A percentile compares a stretch with the other conserved stretches of the same genome.
These are phyloP conservation scores for Tricholoma matsutake DNA, from an alignment of 768 basidiomycete genomes.

Conservation along the genomic window DNA sequence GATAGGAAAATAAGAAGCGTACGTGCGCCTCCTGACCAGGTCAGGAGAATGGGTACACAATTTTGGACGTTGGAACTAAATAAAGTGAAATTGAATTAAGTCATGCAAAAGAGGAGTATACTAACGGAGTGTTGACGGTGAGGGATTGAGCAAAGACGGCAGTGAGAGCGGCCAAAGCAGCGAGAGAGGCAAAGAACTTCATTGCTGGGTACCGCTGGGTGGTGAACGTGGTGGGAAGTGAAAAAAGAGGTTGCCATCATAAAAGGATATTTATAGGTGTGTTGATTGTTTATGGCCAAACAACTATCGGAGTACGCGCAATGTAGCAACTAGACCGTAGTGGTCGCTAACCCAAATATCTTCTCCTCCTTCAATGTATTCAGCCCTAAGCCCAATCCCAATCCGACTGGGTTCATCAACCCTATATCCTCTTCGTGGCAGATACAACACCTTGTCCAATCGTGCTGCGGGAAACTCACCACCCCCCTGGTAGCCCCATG, in stretches of 20 bases:
- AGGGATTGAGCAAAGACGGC: constrained; percentile 41
- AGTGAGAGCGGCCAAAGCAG: constrained; percentile 38
- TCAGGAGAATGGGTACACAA: no score
- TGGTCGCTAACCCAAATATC: constrained; percentile 66
- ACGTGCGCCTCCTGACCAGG: constrained; percentile 59
- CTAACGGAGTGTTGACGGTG: constrained; percentile 72
- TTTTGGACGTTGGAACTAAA: no score
- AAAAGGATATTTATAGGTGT: constrained; percentile 13
- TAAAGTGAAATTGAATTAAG: constrained; percentile 7
- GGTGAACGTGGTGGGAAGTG: constrained; percentile 26
- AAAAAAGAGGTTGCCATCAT: constrained; percentile 17
- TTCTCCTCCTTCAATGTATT: constrained; percentile 27
- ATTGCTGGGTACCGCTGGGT: constrained; percentile 44
- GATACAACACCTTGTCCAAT: constrained; percentile 66
- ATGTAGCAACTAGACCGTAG: constrained; percentile 50
- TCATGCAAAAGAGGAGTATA: constrained; percentile 11
- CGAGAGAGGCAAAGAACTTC: constrained; percentile 44
- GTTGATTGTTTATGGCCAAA: constrained; percentile 22
- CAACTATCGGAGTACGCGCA: constrained; percentile 30
- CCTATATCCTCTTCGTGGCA: constrained; percentile 43
- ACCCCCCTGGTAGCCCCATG: constrained; percentile 69
- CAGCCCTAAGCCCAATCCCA: constrained; percentile 51
- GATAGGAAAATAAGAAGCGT: constrained; percentile 21
- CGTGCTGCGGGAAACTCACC: constrained; percentile 47
- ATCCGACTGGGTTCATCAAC: constrained; percentile 54